Conservation (phyloP, 78 protist species). For the Emiliania huxleyi region DNA sequence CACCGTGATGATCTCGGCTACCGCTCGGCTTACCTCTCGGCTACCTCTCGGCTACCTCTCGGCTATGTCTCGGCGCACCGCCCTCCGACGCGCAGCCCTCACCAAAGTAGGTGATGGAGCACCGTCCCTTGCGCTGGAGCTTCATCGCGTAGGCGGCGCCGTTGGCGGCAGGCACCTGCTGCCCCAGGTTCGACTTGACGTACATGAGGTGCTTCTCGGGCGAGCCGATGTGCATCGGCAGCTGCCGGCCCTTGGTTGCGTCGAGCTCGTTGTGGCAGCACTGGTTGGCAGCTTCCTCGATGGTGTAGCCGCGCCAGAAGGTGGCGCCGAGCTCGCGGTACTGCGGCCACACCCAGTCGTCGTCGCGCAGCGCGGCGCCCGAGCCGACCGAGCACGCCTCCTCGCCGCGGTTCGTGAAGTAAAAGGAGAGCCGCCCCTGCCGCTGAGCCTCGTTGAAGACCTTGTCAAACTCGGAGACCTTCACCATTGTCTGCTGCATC, state of each 20-base stretch:
- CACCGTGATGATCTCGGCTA: no score
- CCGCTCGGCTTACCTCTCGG: no score
- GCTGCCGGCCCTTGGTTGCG: conserved; percentile 25
- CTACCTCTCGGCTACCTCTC: no score
- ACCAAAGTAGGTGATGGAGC: neutral
- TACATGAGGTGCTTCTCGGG: neutral
- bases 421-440: conserved; percentile 22
- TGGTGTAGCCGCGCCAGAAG: conserved; percentile 3
- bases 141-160: conserved; percentile 2
- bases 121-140: neutral
- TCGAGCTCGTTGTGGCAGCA: conserved; percentile 34
- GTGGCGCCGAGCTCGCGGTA: conserved; percentile 27
- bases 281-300: conserved; percentile 17
- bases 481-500: neutral
- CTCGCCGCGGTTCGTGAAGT: conserved; percentile 14
- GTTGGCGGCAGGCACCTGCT: conserved; percentile 23
- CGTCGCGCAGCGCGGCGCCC: neutral
- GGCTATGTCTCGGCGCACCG: no score
- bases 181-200: conserved; percentile 25
- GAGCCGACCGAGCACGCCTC: neutral
- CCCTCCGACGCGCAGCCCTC: conserved; percentile 23
- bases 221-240: conserved; percentile 23
- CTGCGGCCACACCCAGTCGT: conserved; percentile 19
- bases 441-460: conserved; percentile 25
- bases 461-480: neutral